phyloP scores from a whole-genome alignment of 306 rosid species.

The Macrotyloma uniflorum region DNA sequence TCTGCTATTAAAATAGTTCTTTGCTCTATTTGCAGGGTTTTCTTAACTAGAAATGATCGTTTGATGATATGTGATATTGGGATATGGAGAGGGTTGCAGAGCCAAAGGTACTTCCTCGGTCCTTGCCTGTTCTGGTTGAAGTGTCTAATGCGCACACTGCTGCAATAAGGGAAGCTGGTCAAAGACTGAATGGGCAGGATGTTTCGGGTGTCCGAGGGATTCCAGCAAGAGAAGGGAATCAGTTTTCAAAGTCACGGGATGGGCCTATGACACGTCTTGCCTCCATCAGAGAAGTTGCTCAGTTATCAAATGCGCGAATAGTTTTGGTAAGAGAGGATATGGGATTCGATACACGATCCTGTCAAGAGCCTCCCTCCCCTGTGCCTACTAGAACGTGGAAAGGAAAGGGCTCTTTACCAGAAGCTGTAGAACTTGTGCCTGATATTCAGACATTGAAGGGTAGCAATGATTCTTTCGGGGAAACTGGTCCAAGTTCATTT shows the following conservation, averaged over 20 bases:
- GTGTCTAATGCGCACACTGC: slow-evolving; percentile 45
- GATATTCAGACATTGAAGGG: slow-evolving; percentile 53
- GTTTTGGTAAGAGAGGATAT: slow-evolving; percentile 61
- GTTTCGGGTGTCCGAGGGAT: slow-evolving; percentile 36
- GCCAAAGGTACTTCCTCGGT: slow-evolving; percentile 60
- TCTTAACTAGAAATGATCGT: slow-evolving; percentile 32
- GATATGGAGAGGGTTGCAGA: slow-evolving; percentile 80
- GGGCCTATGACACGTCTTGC: slow-evolving; percentile 41
- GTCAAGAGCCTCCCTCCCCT: slow-evolving; percentile 49
- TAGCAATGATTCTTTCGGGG: slow-evolving; percentile 45
- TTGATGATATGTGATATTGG: slow-evolving; percentile 47
- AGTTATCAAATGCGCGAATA: slow-evolving; percentile 56
- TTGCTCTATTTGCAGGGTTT: slow-evolving; percentile 52
- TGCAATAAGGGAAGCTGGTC: slow-evolving; percentile 46
- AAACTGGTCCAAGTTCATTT: slow-evolving; percentile 66
- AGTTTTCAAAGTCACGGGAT: slow-evolving; percentile 46
- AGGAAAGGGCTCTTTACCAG: slow-evolving; percentile 66
- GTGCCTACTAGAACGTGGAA: slow-evolving; percentile 50
- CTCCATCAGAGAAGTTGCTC: slow-evolving; percentile 56
- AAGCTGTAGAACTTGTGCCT: slow-evolving; percentile 46
- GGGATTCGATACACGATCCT: slow-evolving; percentile 47
- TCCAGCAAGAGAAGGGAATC: slow-evolving; percentile 48
- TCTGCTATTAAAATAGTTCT: slow-evolving; percentile 26
- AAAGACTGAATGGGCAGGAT: slow-evolving; percentile 40
- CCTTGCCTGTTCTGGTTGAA: slow-evolving; percentile 55